A percentile compares a stretch with the other conserved stretches of the same genome.
These are phyloP conservation scores for Gelatoporia subvermispora DNA, from an alignment of 768 basidiomycete genomes.

Conservation along the genomic window DNA sequence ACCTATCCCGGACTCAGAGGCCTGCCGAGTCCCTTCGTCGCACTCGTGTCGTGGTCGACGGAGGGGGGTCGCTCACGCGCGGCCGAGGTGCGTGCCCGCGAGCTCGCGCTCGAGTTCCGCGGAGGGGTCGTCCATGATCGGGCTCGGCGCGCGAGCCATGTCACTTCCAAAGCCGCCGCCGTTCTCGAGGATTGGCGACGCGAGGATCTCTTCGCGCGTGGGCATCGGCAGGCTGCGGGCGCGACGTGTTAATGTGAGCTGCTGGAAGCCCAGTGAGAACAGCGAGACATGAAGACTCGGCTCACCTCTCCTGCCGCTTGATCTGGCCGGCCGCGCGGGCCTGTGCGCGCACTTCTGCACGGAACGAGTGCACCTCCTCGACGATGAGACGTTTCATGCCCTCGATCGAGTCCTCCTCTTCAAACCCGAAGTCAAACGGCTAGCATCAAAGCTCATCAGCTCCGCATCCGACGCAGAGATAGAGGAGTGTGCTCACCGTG, in stretches of 20 bases:
- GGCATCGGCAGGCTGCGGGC: conserved; percentile 68
- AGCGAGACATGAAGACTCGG: background rate
- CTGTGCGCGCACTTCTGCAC: conserved; percentile 85
- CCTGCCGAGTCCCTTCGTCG: too few species aligned
- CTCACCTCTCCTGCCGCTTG: conserved; percentile 72
- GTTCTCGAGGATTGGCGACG: conserved; percentile 65
- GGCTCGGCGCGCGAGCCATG: conserved; percentile 48
- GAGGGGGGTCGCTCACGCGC: conserved; percentile 5
- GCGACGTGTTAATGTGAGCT: background rate
- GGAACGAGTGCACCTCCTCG: conserved; percentile 86
- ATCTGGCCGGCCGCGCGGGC: conserved; percentile 68
- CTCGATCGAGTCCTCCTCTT: conserved; percentile 93
- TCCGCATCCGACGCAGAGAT: background rate
- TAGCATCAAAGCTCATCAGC: conserved; percentile 22
- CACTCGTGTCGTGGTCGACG: too few species aligned
- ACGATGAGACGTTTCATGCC: conserved; percentile 97
- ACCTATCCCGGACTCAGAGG: too few species aligned
- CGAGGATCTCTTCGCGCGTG: conserved; percentile 74
- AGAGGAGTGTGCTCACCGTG: conserved; percentile 39
- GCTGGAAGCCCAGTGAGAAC: background rate
- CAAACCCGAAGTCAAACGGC: conserved; percentile 96
- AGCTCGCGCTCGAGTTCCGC: conserved; percentile 83
- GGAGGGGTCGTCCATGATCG: conserved; percentile 81
- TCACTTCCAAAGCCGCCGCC: conserved; percentile 52
- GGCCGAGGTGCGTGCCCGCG: conserved; percentile 61